Evolutionary conservation across 305 asterid species (phyloP), one percentile per base, ranked within the genome.

Genomic region (Euphrasia arctica): DNA sequence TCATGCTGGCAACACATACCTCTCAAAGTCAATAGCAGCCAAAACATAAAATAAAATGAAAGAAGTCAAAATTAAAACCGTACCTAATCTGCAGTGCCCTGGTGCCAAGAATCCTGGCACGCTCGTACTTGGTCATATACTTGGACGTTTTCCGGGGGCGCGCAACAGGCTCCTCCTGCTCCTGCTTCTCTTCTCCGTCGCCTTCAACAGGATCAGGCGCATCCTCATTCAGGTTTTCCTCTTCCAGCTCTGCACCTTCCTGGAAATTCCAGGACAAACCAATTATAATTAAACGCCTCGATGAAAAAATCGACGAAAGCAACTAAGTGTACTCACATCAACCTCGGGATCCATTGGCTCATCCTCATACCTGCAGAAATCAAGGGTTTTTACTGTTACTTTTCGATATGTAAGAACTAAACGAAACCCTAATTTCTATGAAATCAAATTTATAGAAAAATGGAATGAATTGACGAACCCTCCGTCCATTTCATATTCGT

Each of bases 21-120:
- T n/a, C 31, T 25, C 54, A 49, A 62, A 42, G 18, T 66, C 61
- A 66, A 3, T 15, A 57, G 10, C 8, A 48, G 60, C 71, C 42
- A 52, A 56, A 14, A 72, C 22, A 22, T 39, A 9, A 58, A 63
- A 27, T 51, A 64, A 39, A 34, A 12, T 25, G 27, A 6, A 54
- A 9, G 59, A 58, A 13, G n/a, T 15, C n/a, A 67, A 7, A 47
- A 55, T 12, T 11, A 51, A 28, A 41, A 58, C 15, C 50, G 7
- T 63, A 88, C 93, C 90, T 88, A 42, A 86, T 86, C 82, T 88
- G 95, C 74, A 88, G 78, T 1, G 96, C 95, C 39, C 95, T 84
- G 1, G 96, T 86, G 25, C 96, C 96, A 75, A 88, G 60, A 59
- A 88, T 88, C 70, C 96, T 79, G 0, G 90, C 96, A 14, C 90